Evolutionary conservation across 202 grass and related monocot genomes (phyloP), one percentile per base, ranked within the genome.

Genomic region (Alloteropsis angusta): DNA sequence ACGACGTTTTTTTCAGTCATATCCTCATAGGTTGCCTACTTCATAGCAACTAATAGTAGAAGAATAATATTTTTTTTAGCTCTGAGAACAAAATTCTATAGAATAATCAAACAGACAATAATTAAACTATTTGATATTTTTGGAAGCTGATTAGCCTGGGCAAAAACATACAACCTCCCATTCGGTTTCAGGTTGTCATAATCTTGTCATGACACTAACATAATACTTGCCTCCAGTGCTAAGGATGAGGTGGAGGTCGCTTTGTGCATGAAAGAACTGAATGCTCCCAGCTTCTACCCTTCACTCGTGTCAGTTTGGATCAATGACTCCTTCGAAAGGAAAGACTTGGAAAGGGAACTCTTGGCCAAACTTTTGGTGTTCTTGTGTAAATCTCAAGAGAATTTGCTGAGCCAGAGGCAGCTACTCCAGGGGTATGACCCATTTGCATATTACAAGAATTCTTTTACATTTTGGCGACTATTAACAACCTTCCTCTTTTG

Each of bases 261-360:
- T 47, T 63, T 89, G 71, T 97, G 93, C 81, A 87, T 97, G 63
- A 90, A 93, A 83, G 93, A 93, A 83, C 48, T 97, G 72, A 93
- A 93, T 62, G 80, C 88, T 58, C 90, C 90, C 53, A 59, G 56
- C 42, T 97, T 89, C 47, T 93, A 93, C 77, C 90, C 85, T 61
- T 83, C 77, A 32, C 70, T 93, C 30, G 68, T 97, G 70, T 91
- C 93, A 34, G 76, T 90, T 26, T 97, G 93, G 93, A 71, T 97
- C 39, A 89, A 77, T 4, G 88, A 97, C 65, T 97, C 93, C 0
- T 97, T 97, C 32, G 93, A 97, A 76, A 93, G 93, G 52, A 93
- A 88, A 75, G 81, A 91, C 42, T 48, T 65, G 34, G 90, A 97
- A 78, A 93, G 93, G 76, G 88, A 93, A 76, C 83, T 93, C 49